These are phyloP conservation scores for Polyporus tsugae DNA, from an alignment of 1,284 basidiomycete genomes.

Conservation along the genomic window DNA sequence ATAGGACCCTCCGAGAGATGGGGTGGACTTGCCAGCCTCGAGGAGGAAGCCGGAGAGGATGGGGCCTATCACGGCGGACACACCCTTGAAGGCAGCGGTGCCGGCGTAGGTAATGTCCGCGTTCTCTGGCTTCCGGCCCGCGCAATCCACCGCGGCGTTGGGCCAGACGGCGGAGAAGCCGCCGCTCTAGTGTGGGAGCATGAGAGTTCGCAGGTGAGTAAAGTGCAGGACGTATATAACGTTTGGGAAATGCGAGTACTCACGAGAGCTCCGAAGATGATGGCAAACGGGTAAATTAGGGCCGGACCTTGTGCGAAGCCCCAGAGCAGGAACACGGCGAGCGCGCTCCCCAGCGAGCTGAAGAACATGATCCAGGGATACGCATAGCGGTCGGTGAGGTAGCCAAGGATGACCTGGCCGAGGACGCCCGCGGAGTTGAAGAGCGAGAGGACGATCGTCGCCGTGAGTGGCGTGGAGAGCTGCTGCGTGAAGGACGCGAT, in stretches of 20 bases:
- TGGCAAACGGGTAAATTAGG: conserved; percentile 37
- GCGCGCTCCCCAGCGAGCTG: conserved; percentile 37
- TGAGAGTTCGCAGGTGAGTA: neutral
- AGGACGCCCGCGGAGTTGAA: conserved; percentile 40
- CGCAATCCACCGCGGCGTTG: conserved; percentile 39
- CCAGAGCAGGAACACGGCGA: conserved; percentile 41
- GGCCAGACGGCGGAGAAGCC: conserved; percentile 40
- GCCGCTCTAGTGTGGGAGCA: conserved; percentile 32
- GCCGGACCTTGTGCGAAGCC: conserved; percentile 39
- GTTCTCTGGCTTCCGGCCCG: conserved; percentile 36
- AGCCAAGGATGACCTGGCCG: conserved; percentile 38
- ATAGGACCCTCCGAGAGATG: conserved; percentile 25
- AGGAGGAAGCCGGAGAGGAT: conserved; percentile 39
- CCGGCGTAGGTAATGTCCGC: conserved; percentile 38
- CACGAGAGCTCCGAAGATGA: conserved; percentile 41
- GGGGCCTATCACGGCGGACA: conserved; percentile 39
- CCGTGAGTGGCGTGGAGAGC: conserved; percentile 38
- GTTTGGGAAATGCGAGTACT: conserved; percentile 12
- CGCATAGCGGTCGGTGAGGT: conserved; percentile 38
- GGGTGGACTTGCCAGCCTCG: conserved; percentile 32
- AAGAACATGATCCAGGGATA: conserved; percentile 41
- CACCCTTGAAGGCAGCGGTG: conserved; percentile 37
- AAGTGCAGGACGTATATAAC: neutral
- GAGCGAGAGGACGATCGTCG: conserved; percentile 38
- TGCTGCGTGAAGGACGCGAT: conserved; percentile 39